A percentile compares a stretch with the other conserved stretches of the same genome.
These are phyloP conservation scores for Eimeria necatrix DNA, from an alignment of 169 alveolate genomes.

Conservation along the genomic window DNA sequence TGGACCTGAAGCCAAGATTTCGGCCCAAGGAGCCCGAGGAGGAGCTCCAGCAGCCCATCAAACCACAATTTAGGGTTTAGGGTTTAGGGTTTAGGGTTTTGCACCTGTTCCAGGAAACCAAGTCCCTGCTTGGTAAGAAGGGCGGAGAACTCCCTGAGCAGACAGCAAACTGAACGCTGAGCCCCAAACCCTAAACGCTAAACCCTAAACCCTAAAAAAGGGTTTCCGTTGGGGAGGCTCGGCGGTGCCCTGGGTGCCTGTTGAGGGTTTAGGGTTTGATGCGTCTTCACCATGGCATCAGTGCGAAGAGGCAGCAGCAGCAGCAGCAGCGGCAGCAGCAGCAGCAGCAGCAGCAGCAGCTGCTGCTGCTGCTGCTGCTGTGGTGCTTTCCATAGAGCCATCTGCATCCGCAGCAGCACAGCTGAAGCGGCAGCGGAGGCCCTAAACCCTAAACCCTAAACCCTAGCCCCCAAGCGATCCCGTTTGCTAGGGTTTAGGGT, in stretches of 20 bases:
- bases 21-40: too few species aligned
- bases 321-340: slow-evolving; percentile 21
- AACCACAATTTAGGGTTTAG: slow-evolving; percentile 19
- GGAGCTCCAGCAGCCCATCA: too few species aligned
- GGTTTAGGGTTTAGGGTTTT: slow-evolving; percentile 25
- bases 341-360: slow-evolving; percentile 38
- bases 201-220: background rate
- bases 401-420: too few species aligned
- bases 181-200: slow-evolving; percentile 40
- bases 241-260: too few species aligned
- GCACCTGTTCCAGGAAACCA: slow-evolving; percentile 49
- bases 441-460: too few species aligned
- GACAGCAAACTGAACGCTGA: background rate
- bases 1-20: too few species aligned
- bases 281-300: background rate
- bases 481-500: too few species aligned
- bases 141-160: background rate
- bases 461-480: too few species aligned
- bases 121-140: slow-evolving; percentile 13
- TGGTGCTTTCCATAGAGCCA: background rate
- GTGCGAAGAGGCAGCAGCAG: background rate
- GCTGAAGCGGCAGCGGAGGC: too few species aligned
- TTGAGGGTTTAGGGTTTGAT: slow-evolving; percentile 26
- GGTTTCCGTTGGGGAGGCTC: too few species aligned
- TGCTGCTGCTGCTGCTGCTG: background rate